phyloP scores from a whole-genome alignment of 2,329 filamentous ascomycete genomes.

The Helotiales sp. region DNA sequence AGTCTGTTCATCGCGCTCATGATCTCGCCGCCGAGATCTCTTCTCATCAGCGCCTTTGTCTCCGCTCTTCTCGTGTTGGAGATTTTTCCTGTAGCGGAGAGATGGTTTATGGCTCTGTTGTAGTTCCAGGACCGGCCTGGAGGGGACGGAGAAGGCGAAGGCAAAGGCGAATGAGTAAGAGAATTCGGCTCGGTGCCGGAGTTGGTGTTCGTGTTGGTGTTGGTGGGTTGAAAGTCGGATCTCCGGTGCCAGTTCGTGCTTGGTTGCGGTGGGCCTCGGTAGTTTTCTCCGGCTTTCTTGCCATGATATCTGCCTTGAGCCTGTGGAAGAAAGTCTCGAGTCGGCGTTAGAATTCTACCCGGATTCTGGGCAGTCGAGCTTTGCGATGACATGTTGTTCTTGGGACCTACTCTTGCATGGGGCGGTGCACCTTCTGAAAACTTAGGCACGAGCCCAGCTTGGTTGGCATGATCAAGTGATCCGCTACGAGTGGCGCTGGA shows the following conservation, averaged over 20 bases:
- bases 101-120: neutral
- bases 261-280: too few relatives aligned
- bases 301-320: neutral
- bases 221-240: too few relatives aligned
- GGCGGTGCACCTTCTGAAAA: too few relatives aligned
- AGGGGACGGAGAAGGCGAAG: neutral
- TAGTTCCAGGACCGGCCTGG: neutral
- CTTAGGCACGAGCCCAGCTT: too few relatives aligned
- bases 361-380: neutral
- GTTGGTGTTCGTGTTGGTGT: too few relatives aligned
- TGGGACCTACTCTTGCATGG: too few relatives aligned
- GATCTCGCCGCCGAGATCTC: neutral
- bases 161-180: too few relatives aligned
- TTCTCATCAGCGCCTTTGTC: neutral
- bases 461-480: too few relatives aligned
- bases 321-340: neutral
- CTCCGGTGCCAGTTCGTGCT: too few relatives aligned
- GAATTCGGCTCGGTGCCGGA: too few relatives aligned
- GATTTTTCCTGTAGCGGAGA: neutral
- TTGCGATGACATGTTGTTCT: neutral
- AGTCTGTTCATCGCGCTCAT: neutral
- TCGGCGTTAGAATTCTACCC: too few relatives aligned
- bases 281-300: neutral
- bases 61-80: neutral
- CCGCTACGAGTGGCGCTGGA: too few relatives aligned